Percentiles rank a stretch among this genome's conserved stretches.
Conservation (phyloP, 495 filamentous ascomycete species). For the Xylaria cubensis region DNA sequence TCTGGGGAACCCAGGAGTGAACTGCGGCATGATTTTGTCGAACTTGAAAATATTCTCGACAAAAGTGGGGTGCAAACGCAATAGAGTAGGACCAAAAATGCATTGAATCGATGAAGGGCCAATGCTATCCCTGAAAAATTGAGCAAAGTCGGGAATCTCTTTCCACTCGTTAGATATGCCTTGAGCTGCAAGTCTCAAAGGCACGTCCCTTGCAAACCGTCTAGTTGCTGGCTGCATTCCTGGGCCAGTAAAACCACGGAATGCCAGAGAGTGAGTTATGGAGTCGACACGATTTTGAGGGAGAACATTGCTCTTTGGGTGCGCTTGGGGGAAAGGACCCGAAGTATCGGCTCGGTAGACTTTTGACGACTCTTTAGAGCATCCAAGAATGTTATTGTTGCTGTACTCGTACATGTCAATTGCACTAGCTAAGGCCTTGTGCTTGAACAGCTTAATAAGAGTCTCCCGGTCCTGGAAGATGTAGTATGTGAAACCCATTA, state of each 20-base stretch:
- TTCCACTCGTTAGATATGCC: slow-evolving; percentile 21
- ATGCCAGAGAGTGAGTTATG: slow-evolving; percentile 7
- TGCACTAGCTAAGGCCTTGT: slow-evolving; percentile 9
- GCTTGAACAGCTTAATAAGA: slow-evolving; percentile 10
- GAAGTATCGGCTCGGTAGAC: slow-evolving; percentile 20
- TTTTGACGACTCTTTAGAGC: slow-evolving; percentile 14
- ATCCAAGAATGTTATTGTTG: slow-evolving; percentile 17
- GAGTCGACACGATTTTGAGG: slow-evolving; percentile 15
- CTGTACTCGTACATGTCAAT: slow-evolving; percentile 18
- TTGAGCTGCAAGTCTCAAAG: neutral
- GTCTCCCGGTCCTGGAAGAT: slow-evolving; percentile 28
- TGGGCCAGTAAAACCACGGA: slow-evolving; percentile 7
- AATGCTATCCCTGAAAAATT: slow-evolving; percentile 18
- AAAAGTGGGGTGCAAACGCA: slow-evolving; percentile 11
- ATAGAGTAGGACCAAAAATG: slow-evolving; percentile 20
- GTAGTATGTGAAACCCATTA: slow-evolving; percentile 16
- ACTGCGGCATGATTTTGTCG: slow-evolving; percentile 8
- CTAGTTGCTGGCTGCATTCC: slow-evolving; percentile 5
- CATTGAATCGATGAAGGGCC: slow-evolving; percentile 12
- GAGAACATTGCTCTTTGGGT: slow-evolving; percentile 18
- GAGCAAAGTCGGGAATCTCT: slow-evolving; percentile 19
- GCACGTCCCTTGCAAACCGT: neutral
- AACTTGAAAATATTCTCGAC: slow-evolving; percentile 21
- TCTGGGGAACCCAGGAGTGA: slow-evolving; percentile 10
- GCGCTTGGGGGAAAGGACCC: slow-evolving; percentile 13